Evolutionary conservation across 1,139 yeast species (phyloP).

Genomic region (Magnusiomyces tetraspermus): DNA sequence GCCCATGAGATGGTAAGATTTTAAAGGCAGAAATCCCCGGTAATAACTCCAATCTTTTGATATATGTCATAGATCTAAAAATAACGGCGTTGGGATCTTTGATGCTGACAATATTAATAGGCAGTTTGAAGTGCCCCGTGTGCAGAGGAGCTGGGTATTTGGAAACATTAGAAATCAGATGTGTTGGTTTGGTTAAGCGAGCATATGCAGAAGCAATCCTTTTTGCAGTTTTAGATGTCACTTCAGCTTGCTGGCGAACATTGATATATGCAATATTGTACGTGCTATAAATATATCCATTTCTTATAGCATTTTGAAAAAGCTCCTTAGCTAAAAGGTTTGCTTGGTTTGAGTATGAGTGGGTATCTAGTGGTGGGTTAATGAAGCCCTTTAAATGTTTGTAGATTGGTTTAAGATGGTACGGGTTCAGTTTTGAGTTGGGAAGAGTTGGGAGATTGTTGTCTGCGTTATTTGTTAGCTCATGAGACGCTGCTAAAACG

Average conservation of each 20-base stretch:
- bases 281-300: background rate
- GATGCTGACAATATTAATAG: background rate
- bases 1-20: background rate
- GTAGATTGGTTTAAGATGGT: background rate
- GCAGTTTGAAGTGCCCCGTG: background rate
- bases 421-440: background rate
- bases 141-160: background rate
- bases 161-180: background rate
- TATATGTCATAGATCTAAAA: background rate
- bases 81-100: background rate
- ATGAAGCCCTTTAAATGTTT: background rate
- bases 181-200: background rate
- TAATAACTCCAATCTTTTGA: background rate
- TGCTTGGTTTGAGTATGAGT: background rate
- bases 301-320: background rate
- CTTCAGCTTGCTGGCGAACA: background rate
- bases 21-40: background rate
- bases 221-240: background rate
- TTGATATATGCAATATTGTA: background rate
- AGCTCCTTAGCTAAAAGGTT: background rate
- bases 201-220: background rate
- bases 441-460: background rate
- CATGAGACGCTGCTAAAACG: background rate
- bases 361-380: background rate
- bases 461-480: background rate